Evolutionary conservation across 176 grass and related monocot species (phyloP).

Genomic region (Tillandsia fasciculata): DNA sequence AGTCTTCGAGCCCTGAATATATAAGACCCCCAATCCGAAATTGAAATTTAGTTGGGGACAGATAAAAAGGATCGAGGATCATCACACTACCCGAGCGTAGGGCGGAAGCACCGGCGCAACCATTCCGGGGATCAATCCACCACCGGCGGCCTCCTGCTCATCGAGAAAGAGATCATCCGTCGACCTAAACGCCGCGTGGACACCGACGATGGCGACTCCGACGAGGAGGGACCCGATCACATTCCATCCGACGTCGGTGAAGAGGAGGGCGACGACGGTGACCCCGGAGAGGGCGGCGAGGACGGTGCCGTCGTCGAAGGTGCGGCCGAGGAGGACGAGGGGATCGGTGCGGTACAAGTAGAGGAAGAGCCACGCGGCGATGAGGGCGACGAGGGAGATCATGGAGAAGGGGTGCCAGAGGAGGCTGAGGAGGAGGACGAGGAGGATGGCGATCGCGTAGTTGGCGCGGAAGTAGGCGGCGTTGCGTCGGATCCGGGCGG

Average conservation of each 20-base stretch:
- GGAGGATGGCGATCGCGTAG: conserved; percentile 46
- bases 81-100: conserved; percentile 31
- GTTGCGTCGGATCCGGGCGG: conserved; percentile 59
- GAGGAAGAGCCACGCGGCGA: conserved; percentile 81
- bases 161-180: conserved; percentile 84
- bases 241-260: conserved; percentile 72
- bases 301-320: conserved; percentile 85
- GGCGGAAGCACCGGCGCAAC: conserved; percentile 32
- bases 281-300: conserved; percentile 50
- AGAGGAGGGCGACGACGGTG: conserved; percentile 72
- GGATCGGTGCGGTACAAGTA: conserved; percentile 66
- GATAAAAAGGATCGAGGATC: background rate
- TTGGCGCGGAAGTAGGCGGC: conserved; percentile 78
- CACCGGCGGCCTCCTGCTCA: conserved; percentile 61
- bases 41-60: background rate
- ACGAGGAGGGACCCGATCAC: conserved; percentile 44
- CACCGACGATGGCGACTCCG: conserved; percentile 33
- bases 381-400: conserved; percentile 46
- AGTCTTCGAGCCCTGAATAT: background rate
- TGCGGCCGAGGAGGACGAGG: conserved; percentile 40
- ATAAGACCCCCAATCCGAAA: background rate
- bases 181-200: conserved; percentile 52
- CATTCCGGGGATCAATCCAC: conserved; percentile 38
- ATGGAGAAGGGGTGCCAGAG: conserved; percentile 72
- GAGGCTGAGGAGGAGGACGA: conserved; percentile 46